A percentile compares a stretch with the other conserved stretches of the same genome.
Conservation (phyloP, 1,284 basidiomycete species). For the Gastroboletus turbinatus region DNA sequence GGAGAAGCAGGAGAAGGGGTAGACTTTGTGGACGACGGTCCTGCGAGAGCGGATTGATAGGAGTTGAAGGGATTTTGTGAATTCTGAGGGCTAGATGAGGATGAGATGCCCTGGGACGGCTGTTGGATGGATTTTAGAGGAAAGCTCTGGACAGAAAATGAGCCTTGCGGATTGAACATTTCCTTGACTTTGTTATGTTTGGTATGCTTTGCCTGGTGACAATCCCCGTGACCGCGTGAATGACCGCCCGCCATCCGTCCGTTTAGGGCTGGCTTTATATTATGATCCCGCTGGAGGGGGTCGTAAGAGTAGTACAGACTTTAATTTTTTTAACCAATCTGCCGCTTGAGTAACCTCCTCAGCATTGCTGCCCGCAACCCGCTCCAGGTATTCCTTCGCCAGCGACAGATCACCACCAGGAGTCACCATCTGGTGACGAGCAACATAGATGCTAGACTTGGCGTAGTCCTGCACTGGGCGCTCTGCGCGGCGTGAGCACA, state of each 20-base stretch:
- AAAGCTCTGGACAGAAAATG: conserved; percentile 38
- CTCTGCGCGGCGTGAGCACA: conserved; percentile 41
- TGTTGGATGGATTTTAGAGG: conserved; percentile 21
- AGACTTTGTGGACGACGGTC: conserved; percentile 33
- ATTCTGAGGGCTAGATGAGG: conserved; percentile 5
- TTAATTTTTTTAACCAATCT: conserved; percentile 61
- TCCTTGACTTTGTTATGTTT: conserved; percentile 56
- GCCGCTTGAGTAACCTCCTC: conserved; percentile 69
- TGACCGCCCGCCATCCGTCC: conserved; percentile 3
- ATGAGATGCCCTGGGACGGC: neutral
- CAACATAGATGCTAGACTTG: conserved; percentile 78
- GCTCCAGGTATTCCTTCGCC: conserved; percentile 68
- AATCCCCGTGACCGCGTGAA: conserved; percentile 45
- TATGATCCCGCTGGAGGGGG: conserved; percentile 1
- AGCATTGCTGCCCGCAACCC: conserved; percentile 71
- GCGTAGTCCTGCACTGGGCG: conserved; percentile 73
- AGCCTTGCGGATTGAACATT: conserved; percentile 54
- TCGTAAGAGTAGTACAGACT: conserved; percentile 34
- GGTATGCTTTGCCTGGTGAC: conserved; percentile 43
- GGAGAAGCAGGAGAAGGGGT: conserved; percentile 4
- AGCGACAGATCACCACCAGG: conserved; percentile 60
- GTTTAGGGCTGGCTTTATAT: conserved; percentile 40
- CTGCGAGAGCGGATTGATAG: conserved; percentile 28
- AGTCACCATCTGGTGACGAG: conserved; percentile 69
- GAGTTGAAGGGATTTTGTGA: conserved; percentile 19